These are phyloP conservation scores for Entoloma clypeatum DNA, from an alignment of 1,284 basidiomycete genomes.

Conservation along the genomic window DNA sequence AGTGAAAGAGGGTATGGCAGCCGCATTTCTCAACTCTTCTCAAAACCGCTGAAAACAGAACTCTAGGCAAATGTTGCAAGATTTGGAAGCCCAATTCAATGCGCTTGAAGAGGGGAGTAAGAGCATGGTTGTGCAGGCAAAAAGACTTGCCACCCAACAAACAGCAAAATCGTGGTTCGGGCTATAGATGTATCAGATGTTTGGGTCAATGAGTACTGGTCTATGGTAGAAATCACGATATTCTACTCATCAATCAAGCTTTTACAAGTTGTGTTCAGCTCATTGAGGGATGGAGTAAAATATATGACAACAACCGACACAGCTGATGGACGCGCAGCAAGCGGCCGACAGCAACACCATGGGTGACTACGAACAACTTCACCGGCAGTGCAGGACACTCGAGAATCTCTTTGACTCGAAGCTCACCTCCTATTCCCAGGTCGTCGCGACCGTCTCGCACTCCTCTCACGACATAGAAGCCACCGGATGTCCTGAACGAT, in stretches of 20 bases:
- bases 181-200: slow-evolving; percentile 29
- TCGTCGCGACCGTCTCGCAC: slow-evolving; percentile 73
- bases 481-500: slow-evolving; percentile 62
- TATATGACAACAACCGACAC: not conserved
- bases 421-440: slow-evolving; percentile 83
- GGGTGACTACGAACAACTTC: slow-evolving; percentile 74
- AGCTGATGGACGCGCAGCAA: slow-evolving; percentile 4
- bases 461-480: slow-evolving; percentile 67
- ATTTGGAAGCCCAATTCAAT: slow-evolving; percentile 59
- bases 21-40: slow-evolving; percentile 7
- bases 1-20: slow-evolving; percentile 67
- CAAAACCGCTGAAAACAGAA: not conserved
- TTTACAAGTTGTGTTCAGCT: too few species aligned
- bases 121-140: slow-evolving; percentile 65
- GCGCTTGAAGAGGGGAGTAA: slow-evolving; percentile 60
- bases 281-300: not conserved
- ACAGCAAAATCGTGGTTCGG: slow-evolving; percentile 62
- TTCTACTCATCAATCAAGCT: slow-evolving; percentile 34
- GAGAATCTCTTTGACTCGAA: slow-evolving; percentile 90
- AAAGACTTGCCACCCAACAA: slow-evolving; percentile 56
- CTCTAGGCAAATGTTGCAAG: slow-evolving; percentile 52
- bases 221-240: too few species aligned
- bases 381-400: slow-evolving; percentile 86
- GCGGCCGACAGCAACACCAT: slow-evolving; percentile 32
- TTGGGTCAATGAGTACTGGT: too few species aligned